These are phyloP conservation scores for Trichoderma aggressivum DNA, from an alignment of 2,329 filamentous ascomycete species.

Conservation along the genomic window DNA sequence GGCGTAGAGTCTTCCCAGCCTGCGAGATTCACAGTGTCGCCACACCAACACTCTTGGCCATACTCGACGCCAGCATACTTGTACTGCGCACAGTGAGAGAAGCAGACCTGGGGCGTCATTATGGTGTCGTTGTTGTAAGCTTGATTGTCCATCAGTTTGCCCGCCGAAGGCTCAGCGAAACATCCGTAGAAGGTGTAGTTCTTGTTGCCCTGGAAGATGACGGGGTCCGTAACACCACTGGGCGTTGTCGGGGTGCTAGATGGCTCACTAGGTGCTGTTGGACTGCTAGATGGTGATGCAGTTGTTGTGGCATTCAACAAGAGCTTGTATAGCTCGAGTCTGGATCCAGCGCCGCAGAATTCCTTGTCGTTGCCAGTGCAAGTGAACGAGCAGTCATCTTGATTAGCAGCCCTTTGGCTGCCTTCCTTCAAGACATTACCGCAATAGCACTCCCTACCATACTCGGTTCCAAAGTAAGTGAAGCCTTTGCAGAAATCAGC, in stretches of 20 bases:
- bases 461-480: slow-evolving; percentile 35
- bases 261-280: slow-evolving; percentile 20
- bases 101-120: slow-evolving; percentile 36
- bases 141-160: slow-evolving; percentile 32
- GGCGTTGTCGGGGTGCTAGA: slow-evolving; percentile 20
- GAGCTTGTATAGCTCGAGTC: slow-evolving; percentile 27
- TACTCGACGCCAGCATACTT: slow-evolving; percentile 38
- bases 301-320: background rate
- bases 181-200: slow-evolving; percentile 40
- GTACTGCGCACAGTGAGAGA: slow-evolving; percentile 34
- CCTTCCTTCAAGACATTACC: slow-evolving; percentile 32
- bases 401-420: slow-evolving; percentile 28
- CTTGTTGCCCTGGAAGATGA: slow-evolving; percentile 33
- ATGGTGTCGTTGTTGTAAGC: slow-evolving; percentile 29
- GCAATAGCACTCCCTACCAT: slow-evolving; percentile 40
- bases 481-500: slow-evolving; percentile 30
- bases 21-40: slow-evolving; percentile 30
- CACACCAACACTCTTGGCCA: slow-evolving; percentile 39
- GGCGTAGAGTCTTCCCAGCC: slow-evolving; percentile 24
- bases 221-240: slow-evolving; percentile 25
- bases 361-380: slow-evolving; percentile 33
- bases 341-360: slow-evolving; percentile 34
- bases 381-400: slow-evolving; percentile 33
- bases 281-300: background rate
- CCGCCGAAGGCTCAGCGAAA: slow-evolving; percentile 32